Conservation (phyloP, 352 stramenopile species). For the Phytophthora capsici region DNA sequence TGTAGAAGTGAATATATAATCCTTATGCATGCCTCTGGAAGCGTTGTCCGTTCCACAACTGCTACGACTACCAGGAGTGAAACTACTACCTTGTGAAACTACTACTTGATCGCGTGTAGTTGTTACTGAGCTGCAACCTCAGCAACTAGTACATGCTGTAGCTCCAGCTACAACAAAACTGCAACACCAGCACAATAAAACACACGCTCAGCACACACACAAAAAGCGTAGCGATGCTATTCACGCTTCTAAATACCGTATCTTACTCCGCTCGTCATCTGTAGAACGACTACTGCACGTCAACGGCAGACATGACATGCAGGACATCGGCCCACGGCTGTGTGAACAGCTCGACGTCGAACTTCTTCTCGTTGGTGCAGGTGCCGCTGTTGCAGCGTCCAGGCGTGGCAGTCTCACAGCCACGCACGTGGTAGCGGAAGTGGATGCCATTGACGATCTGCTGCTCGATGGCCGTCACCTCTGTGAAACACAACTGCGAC, state of each 20-base stretch:
- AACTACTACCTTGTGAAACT: no score
- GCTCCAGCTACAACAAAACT: no score
- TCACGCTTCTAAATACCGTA: conserved; percentile 31
- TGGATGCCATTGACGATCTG: conserved; percentile 73
- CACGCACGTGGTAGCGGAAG: conserved; percentile 59
- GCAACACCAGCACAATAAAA: neutral
- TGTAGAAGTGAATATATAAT: no score
- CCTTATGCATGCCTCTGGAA: no score
- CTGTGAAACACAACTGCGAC: conserved; percentile 47
- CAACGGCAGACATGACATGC: conserved; percentile 43
- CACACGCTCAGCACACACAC: neutral
- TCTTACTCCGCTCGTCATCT: conserved; percentile 2
- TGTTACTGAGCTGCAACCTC: no score
- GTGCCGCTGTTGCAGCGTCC: conserved; percentile 32
- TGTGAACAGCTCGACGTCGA: conserved; percentile 54
- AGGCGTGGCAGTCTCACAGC: conserved; percentile 36
- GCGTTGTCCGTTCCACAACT: no score
- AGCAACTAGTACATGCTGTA: no score
- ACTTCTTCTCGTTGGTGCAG: conserved; percentile 32
- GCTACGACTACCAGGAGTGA: no score
- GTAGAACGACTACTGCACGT: conserved; percentile 26
- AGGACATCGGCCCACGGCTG: conserved; percentile 56
- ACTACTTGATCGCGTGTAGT: no score
- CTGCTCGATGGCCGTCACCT: conserved; percentile 54
- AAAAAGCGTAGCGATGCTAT: conserved; percentile 18